A percentile compares a stretch with the other conserved stretches of the same genome.
Evolutionary conservation across 176 grass and related monocot species (phyloP).

Genomic region (Carex pumila): DNA sequence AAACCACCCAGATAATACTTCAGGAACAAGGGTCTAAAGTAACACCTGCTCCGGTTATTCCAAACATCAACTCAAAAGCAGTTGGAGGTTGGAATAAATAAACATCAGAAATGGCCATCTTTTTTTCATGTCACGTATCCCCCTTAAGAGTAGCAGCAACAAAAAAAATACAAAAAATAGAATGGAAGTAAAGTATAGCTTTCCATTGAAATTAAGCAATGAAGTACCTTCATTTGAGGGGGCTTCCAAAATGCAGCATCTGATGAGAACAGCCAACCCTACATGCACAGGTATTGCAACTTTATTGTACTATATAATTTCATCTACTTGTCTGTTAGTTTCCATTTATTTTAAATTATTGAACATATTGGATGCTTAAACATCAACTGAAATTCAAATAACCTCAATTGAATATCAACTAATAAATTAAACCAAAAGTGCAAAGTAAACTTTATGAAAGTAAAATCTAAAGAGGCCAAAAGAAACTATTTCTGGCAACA

Average conservation of each 20-base stretch:
- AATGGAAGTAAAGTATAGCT: background rate
- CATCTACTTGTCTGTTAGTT: background rate
- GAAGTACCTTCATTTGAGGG: conserved; percentile 80
- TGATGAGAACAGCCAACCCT: conserved; percentile 95
- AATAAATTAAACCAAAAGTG: background rate
- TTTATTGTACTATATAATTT: background rate
- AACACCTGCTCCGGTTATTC: background rate
- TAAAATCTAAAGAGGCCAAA: background rate
- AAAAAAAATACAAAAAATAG: background rate
- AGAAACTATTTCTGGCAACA: background rate
- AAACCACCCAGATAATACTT: background rate
- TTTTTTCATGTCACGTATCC: background rate
- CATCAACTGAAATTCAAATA: background rate
- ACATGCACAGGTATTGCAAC: conserved; percentile 26
- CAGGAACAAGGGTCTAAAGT: background rate
- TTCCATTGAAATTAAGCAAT: background rate
- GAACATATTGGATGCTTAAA: background rate
- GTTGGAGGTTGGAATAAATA: background rate
- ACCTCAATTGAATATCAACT: background rate
- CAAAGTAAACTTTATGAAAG: background rate
- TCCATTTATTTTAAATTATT: background rate
- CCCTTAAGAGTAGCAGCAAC: background rate
- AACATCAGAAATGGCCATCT: background rate
- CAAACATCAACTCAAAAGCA: background rate
- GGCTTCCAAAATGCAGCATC: conserved; percentile 79